Evolutionary conservation across 164 flowering plant species (phyloP), one percentile per base, ranked within the genome.

Genomic region (Umbilicus rupestris): DNA sequence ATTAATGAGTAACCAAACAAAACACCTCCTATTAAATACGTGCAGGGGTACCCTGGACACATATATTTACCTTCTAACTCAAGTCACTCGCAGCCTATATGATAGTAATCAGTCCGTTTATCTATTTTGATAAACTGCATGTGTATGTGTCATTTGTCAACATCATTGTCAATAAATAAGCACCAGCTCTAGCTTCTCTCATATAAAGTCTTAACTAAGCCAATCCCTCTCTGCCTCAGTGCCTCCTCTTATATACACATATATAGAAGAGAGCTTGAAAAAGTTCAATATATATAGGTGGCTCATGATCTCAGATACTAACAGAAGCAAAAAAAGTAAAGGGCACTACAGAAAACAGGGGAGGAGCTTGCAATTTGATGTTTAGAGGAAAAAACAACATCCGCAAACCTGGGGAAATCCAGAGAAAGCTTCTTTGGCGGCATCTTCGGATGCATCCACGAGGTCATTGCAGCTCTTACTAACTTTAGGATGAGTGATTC

Each of bases 381-480:
- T 52, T 24, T 8, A 24, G 15, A 8, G 58, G 14, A 24, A 7
- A 52, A 52, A 52, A 24, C 14, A 52, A 26, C 29, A 52, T 8
- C 58, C 74, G 87, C 45, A 75, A 89, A 81, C 75, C 94, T 86
- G 98, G 96, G 94, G 72, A 93, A 87, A 81, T 72, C 81, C 49
- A 88, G 87, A 71, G 97, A 85, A 60, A 64, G 59, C 59, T 66
- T 65, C 66, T 70, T 83, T 22, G 58, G 58, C 10, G 87, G 94
- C 1, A 69, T 94, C 41, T 84, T 94, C 68, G 92, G 81, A 58
- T 93, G 97, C 75, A 80, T 93, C 87, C 77, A 89, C 89, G 98
- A 90, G 67, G 83, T 93, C 75, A 82, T 92, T 0, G 63, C 81
- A 62, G 88, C 83, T 20, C 80, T 90, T 7, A 82, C 78, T 20